Percentiles rank a stretch among this genome's conserved stretches.
Conservation (phyloP, 2,329 filamentous ascomycete species). For the Botrytis medusae region DNA sequence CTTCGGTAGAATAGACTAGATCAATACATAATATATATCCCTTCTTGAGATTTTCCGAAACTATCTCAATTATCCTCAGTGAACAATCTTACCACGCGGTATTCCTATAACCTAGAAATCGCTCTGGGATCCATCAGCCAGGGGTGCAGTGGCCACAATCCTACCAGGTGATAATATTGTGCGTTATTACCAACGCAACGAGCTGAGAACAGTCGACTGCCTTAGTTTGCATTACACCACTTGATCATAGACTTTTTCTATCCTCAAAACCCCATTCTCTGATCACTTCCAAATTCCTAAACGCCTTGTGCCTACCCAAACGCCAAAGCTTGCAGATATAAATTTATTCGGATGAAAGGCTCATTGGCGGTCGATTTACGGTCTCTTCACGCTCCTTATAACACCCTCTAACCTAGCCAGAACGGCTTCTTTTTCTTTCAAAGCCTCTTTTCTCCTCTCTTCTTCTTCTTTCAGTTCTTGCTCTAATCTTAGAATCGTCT, state of each 20-base stretch:
- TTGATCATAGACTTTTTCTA: not conserved
- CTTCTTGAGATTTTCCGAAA: not conserved
- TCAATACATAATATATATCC: not conserved
- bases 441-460: conserved; percentile 59
- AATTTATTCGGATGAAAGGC: not conserved
- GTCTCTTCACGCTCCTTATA: conserved; percentile 59
- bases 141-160: conserved; percentile 87
- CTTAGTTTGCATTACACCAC: not conserved
- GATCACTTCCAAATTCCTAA: not conserved
- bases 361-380: conserved; percentile 43
- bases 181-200: not conserved
- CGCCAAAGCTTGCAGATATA: not conserved
- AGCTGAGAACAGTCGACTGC: not conserved
- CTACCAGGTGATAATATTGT: conserved; percentile 46
- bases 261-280: not conserved
- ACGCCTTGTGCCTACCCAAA: conserved; percentile 25
- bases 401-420: conserved; percentile 60
- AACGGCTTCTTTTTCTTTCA: conserved; percentile 63
- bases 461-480: conserved; percentile 64
- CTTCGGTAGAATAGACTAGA: conserved; percentile 12
- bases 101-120: conserved; percentile 59
- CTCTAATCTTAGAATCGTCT: conserved; percentile 63
- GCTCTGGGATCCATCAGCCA: conserved; percentile 84
- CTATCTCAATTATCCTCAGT: not conserved
- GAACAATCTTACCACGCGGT: not conserved